These are phyloP conservation scores for Lolium rigidum DNA, from an alignment of 176 grass and related monocot species.

Conservation along the genomic window DNA sequence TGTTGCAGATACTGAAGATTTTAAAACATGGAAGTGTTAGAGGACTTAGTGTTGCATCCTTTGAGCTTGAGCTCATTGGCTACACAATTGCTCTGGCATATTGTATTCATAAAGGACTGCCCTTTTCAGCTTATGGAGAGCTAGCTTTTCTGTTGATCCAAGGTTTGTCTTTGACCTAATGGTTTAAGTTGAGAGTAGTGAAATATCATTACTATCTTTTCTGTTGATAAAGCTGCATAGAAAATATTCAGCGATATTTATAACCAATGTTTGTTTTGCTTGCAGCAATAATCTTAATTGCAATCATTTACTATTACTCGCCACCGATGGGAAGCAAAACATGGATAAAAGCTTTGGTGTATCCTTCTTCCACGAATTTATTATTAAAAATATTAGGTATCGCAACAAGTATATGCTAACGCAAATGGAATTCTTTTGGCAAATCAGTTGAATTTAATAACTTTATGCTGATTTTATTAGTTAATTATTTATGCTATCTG, in stretches of 20 bases:
- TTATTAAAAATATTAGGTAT: neutral
- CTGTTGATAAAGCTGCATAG: conserved; percentile 15
- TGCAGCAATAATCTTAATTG: conserved; percentile 91
- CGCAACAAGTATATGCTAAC: neutral
- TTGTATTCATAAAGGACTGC: conserved; percentile 95
- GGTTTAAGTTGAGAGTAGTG: neutral
- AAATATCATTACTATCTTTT: conserved; percentile 25
- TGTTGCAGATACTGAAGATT: conserved; percentile 84
- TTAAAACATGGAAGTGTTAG: conserved; percentile 86
- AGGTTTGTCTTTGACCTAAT: conserved; percentile 53
- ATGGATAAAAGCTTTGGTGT: conserved; percentile 85
- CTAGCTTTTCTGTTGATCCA: conserved; percentile 92
- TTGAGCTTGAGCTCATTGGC: conserved; percentile 93
- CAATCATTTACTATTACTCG: conserved; percentile 91
- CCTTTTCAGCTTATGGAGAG: conserved; percentile 97
- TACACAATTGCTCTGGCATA: conserved; percentile 98
- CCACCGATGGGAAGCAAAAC: conserved; percentile 73
- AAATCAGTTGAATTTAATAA: neutral
- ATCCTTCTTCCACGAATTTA: conserved; percentile 56
- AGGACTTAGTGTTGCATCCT: conserved; percentile 87
- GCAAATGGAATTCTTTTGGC: conserved; percentile 24
- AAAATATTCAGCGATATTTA: neutral
- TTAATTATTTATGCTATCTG: neutral
- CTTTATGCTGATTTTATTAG: conserved; percentile 14
- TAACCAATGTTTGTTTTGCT: conserved; percentile 37